Conservation (phyloP, 1,139 yeast genomes). For the Blastobotrys raffinosifermentans region DNA sequence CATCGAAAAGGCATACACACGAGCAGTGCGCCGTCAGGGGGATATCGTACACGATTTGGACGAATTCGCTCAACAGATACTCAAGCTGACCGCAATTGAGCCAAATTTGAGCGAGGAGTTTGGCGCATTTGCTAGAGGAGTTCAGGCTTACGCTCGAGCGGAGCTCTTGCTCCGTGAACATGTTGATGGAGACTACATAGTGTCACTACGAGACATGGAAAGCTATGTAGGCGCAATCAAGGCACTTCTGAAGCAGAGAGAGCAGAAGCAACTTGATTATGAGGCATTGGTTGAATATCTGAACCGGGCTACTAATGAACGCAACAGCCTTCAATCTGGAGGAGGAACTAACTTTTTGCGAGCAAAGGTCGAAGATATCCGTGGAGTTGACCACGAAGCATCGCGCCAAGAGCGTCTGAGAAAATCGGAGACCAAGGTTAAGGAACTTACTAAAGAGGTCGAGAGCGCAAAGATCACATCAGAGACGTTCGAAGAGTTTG, state of each 20-base stretch:
- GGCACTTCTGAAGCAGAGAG: slow-evolving; percentile 72
- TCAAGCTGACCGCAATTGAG: slow-evolving; percentile 57
- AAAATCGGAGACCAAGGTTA: slow-evolving; percentile 53
- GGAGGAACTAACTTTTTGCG: slow-evolving; percentile 49
- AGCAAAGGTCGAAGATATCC: slow-evolving; percentile 51
- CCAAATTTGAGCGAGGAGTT: slow-evolving; percentile 45
- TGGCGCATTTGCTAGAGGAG: slow-evolving; percentile 47
- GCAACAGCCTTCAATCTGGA: slow-evolving; percentile 51
- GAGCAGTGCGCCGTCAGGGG: slow-evolving; percentile 65
- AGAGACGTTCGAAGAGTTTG: slow-evolving; percentile 60
- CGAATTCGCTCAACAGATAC: slow-evolving; percentile 64
- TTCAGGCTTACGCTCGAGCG: slow-evolving; percentile 44
- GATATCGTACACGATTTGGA: slow-evolving; percentile 69
- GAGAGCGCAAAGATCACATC: slow-evolving; percentile 66
- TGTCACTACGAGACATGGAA: slow-evolving; percentile 79
- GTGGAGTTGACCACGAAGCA: slow-evolving; percentile 55
- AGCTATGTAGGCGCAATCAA: slow-evolving; percentile 77
- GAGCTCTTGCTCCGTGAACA: slow-evolving; percentile 49
- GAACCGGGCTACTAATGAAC: slow-evolving; percentile 62
- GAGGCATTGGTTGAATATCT: slow-evolving; percentile 81
- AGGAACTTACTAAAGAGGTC: slow-evolving; percentile 49
- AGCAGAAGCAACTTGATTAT: slow-evolving; percentile 83
- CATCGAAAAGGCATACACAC: slow-evolving; percentile 70
- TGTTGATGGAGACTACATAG: slow-evolving; percentile 75
- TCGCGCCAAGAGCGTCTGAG: slow-evolving; percentile 47